Base-by-base conservation (phyloP, 805 yeast species). In the Saccharomycopsis capsularis region DNA sequence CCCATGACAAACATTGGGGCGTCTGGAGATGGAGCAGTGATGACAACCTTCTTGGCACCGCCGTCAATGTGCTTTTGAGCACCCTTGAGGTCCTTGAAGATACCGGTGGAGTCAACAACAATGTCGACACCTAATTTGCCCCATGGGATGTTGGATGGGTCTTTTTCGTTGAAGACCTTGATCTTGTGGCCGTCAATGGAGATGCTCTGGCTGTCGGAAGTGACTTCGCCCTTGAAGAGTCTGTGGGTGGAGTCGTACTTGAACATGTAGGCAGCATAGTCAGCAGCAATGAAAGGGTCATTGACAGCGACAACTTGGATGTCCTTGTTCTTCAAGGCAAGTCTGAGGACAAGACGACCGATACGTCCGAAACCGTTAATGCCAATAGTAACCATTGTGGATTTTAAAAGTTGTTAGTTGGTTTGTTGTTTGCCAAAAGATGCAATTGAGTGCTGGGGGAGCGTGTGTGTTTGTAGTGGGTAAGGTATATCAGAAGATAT, bases 1-100 rank as follows among this genome's bases (percentile, higher is more conserved):
- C 96, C 96, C 64, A 79, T 75, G 60, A 88, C 96, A 70, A 84
- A 88, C 95, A 88, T 87, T 70, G 95, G 96, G 59, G 95, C 95
- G 63, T 88, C 95, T 61, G 79, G 73, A 49, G 95, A 88, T 59
- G 96, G 96, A 62, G 96, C 96, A 58, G 96, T 88, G 71, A 88
- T 88, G 70, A 88, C 70, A 57, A 88, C 95, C 80, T 87, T 87
- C 82, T 87, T 85, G 73, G 95, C 95, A 74, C 95, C 95, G 61
- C 85, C 95, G 62, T 75, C 78, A 60, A 87, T 69, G 76, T 88
- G 96, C 69, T 82, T 83, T 66, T 76, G 76, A 58, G 95, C 93
- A 69, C 87, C 85, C 58, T 76, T 95, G 56, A 72, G 57, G 60
- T 78, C 78, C 75, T 89, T 88, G 85, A 88, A 88, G 63, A 88